These are phyloP conservation scores for Solanum stenotomum DNA, from an alignment of 257 asterid genomes.

Conservation along the genomic window DNA sequence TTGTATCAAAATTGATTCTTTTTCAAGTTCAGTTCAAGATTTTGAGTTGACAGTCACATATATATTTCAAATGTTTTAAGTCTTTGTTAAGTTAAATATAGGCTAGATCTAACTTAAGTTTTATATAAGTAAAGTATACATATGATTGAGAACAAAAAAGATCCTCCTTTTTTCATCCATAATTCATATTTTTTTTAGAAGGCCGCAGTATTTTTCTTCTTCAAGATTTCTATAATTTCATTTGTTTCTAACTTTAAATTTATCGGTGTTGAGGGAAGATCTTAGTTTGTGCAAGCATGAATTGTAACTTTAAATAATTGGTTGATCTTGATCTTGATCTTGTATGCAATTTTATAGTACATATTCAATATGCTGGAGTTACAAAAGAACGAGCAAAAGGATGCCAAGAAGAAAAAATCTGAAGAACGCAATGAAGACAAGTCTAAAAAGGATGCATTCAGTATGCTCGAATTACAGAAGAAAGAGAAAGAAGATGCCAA, in stretches of 20 bases:
- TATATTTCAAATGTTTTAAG: background rate
- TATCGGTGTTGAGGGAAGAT: background rate
- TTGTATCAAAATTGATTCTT: background rate
- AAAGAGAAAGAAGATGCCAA: background rate
- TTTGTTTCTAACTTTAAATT: background rate
- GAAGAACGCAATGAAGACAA: background rate
- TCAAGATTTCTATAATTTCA: background rate
- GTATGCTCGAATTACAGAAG: background rate
- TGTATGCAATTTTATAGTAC: background rate
- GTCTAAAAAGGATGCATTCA: background rate
- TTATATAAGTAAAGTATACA: background rate
- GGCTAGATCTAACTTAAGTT: background rate
- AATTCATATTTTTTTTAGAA: background rate
- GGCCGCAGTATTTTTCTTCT: background rate
- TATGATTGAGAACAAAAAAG: background rate
- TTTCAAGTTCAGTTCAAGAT: background rate
- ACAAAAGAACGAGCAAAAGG: background rate
- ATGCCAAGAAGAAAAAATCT: background rate
- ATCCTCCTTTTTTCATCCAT: background rate
- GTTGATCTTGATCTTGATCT: background rate
- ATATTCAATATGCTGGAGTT: background rate
- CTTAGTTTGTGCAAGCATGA: background rate
- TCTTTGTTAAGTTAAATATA: background rate
- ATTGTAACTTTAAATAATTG: background rate
- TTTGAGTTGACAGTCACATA: background rate